A percentile compares a stretch with the other conserved stretches of the same genome.
These are phyloP conservation scores for Falciphora oryzae DNA, from an alignment of 2,329 filamentous ascomycete species.

Conservation along the genomic window DNA sequence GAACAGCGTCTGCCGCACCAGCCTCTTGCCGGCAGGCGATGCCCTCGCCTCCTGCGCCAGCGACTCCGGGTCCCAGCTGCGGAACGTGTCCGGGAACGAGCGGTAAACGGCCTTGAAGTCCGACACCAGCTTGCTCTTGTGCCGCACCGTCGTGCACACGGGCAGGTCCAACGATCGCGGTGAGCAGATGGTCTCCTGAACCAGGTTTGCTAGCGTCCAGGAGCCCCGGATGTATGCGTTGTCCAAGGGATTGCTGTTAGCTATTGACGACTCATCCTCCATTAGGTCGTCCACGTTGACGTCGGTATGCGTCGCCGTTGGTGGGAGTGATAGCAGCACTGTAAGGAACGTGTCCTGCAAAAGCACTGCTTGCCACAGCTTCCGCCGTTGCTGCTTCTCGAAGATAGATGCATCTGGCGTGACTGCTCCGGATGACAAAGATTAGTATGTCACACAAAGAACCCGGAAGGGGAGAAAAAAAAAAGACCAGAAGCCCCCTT, in stretches of 20 bases:
- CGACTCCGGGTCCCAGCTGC: constrained; percentile 58
- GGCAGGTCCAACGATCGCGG: constrained; percentile 69
- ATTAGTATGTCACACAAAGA: constrained; percentile 17
- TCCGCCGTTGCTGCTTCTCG: constrained; percentile 73
- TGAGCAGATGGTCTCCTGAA: constrained; percentile 70
- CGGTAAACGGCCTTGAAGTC: constrained; percentile 67
- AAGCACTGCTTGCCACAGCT: constrained; percentile 76
- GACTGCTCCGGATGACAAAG: constrained; percentile 25
- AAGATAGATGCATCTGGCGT: constrained; percentile 60
- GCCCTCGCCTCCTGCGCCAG: constrained; percentile 50
- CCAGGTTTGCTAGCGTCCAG: constrained; percentile 73
- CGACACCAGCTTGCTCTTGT: constrained; percentile 64
- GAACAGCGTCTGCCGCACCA: constrained; percentile 70
- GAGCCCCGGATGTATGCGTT: constrained; percentile 69
- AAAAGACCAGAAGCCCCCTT: constrained; percentile 14
- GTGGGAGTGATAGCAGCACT: constrained; percentile 69
- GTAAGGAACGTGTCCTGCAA: constrained; percentile 79
- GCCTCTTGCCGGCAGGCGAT: constrained; percentile 40
- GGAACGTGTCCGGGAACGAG: constrained; percentile 66
- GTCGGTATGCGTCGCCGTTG: constrained; percentile 73
- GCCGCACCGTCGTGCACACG: constrained; percentile 60
- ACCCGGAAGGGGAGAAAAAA: not conserved
- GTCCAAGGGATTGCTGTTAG: constrained; percentile 57
- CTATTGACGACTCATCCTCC: constrained; percentile 54
- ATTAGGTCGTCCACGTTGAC: constrained; percentile 68